Conservation (phyloP, 139 green algal genomes). For the Raphidocelis subcapitata region DNA sequence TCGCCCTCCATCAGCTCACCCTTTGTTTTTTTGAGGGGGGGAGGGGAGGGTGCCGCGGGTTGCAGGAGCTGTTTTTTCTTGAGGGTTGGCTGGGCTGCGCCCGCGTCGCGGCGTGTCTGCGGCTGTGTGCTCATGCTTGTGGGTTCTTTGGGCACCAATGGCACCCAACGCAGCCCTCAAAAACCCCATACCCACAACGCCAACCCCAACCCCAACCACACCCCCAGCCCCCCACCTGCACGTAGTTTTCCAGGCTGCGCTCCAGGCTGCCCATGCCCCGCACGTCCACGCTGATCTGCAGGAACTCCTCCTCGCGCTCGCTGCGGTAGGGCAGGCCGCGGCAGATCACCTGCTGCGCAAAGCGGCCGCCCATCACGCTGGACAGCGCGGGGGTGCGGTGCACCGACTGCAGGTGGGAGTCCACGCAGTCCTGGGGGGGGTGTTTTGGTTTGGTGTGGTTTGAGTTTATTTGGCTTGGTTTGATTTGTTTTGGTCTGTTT, state of each 20-base stretch:
- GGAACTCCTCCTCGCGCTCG: slow-evolving; percentile 85
- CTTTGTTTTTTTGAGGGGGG: not conserved
- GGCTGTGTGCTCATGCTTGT: too few relatives aligned
- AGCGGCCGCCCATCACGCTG: slow-evolving; percentile 72
- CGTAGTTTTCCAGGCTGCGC: slow-evolving; percentile 57
- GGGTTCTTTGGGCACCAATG: too few relatives aligned
- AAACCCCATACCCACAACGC: too few relatives aligned
- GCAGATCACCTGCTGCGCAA: slow-evolving; percentile 79
- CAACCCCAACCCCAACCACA: too few relatives aligned
- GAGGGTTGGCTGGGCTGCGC: too few relatives aligned
- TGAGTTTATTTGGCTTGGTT: too few relatives aligned
- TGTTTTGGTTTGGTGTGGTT: too few relatives aligned
- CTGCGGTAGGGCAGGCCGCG: slow-evolving; percentile 32
- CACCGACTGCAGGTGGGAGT: slow-evolving; percentile 52
- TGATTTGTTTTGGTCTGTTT: too few relatives aligned
- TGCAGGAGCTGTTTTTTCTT: too few relatives aligned
- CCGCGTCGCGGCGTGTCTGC: too few relatives aligned
- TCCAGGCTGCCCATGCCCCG: slow-evolving; percentile 68
- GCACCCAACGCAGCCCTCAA: too few relatives aligned
- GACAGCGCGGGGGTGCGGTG: slow-evolving; percentile 58
- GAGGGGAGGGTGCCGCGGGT: too few relatives aligned
- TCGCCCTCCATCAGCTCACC: slow-evolving; percentile 93
- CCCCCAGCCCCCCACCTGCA: slow-evolving; percentile 31
- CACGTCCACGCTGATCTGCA: slow-evolving; percentile 65
- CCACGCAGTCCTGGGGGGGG: slow-evolving; percentile 64